Evolutionary conservation across 2,329 filamentous ascomycete species (phyloP), one percentile per base, ranked within the genome.

Genomic region (Fusarium decemcellulare): DNA sequence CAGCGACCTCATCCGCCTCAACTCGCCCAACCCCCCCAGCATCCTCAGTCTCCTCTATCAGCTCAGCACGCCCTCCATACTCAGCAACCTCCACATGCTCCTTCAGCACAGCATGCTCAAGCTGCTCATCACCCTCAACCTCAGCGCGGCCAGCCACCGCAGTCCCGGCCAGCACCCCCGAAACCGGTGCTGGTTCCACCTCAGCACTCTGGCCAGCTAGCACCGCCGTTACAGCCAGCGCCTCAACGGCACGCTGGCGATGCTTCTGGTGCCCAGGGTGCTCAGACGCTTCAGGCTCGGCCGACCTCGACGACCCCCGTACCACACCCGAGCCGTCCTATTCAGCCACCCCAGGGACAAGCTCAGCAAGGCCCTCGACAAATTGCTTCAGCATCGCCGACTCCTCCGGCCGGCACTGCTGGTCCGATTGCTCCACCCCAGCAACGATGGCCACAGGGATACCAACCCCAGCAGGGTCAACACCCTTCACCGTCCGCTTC

Each of bases 191-290:
- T 79, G 43, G 76, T 76, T 18, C 77, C 77, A 18, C 78, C 81
- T 46, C 82, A 82, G 55, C 67, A 74, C 52, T 65, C 77, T 32
- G 76, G 77, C 3, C 80, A 83, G 36, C 66, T 78, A 53, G 76
- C 77, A 12, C 74, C 81, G 6, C 77, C 80, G 6, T 34, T 79
- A 12, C 81, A 81, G 39, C 76, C 79, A 15, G 78, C 76, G 5
- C 76, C 77, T 16, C 73, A 75, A 39, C 74, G 75, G 18, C 65
- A 68, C 44, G 50, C 60, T n/a, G 67, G 65, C 14, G 73, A 74
- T 34, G 65, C 66, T 27, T 67, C 62, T 29, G 60, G 68, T 46
- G 47, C 53, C 9, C 73, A 71, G 37, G 60, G 68, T 46, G 47
- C 53, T 11, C 73, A 71, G 37, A 58, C 70, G 43, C 76, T 74